Evolutionary conservation across 441 rosid genomes (phyloP), one percentile per base, ranked within the genome.

Genomic region (Sinapis alba): DNA sequence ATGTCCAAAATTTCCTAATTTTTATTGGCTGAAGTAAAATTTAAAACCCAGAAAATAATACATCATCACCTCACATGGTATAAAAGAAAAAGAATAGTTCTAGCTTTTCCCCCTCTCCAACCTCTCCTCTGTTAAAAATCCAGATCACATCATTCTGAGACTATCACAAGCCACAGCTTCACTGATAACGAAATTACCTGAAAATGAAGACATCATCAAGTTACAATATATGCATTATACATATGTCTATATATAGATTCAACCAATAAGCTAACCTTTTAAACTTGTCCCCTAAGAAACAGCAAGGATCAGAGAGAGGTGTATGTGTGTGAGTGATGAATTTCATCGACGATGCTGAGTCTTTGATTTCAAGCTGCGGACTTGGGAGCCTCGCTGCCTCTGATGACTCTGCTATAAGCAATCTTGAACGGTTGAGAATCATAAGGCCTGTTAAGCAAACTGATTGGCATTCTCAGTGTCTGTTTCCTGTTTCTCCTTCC

Each of bases 401-500:
- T 82, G 73, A 96, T 88, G 32, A 96, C 95, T 81, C 98, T 86
- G 87, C 82, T 96, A 79, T 81, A 86, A 70, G 77, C 68, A 61
- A 88, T 81, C 85, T 96, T 96, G 80, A 93, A 96, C 41, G 97
- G 86, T 75, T 89, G 97, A 8, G 99, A 92, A 65, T 91, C 93
- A 67, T 92, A 88, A 69, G 99, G 98, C 68, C 95, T 88, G 83
- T 78, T 89, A 20, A 96, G 98, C 82, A 93, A 84, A 84, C 98
- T 92, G 43, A 96, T 80, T 4, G 99, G 99, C 93, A 96, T 88
- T 76, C 97, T 89, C 82, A 96, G 79, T 60, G 93, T 96, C 72
- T 94, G 99, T 84, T 90, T 96, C 79, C 90, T 69, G 83, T 92
- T 93, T 83, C 98, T 83, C 83, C 87, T 91, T 69, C 99, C 98